A percentile compares a stretch with the other conserved stretches of the same genome.
Evolutionary conservation across 306 rosid species (phyloP).

Genomic region (Prosopis cineraria): DNA sequence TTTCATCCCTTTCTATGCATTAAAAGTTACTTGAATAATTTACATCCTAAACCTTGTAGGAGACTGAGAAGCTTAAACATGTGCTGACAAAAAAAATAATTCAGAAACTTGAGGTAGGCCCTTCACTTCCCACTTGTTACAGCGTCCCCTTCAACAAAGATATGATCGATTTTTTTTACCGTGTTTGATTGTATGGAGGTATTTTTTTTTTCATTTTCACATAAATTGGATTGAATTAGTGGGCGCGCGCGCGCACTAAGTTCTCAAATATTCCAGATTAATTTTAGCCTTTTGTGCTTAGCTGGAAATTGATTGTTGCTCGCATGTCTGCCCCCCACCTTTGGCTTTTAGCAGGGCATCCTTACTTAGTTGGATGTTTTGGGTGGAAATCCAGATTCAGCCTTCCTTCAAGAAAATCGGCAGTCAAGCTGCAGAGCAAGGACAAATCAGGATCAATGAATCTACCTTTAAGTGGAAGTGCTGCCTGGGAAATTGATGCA

Average conservation of each 20-base stretch:
- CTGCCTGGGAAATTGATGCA: constrained; percentile 49
- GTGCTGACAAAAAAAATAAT: constrained; percentile 56
- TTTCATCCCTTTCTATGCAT: constrained; percentile 3
- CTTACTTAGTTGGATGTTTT: constrained; percentile 23
- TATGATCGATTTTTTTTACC: neutral
- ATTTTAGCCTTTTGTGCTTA: neutral
- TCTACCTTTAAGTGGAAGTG: constrained; percentile 39
- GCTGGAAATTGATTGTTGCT: constrained; percentile 4
- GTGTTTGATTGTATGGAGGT: neutral
- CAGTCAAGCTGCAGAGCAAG: constrained; percentile 42
- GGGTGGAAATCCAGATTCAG: constrained; percentile 48
- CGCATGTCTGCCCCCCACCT: constrained; percentile 4
- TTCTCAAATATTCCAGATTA: neutral
- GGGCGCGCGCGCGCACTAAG: too few species aligned
- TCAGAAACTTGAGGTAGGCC: constrained; percentile 63
- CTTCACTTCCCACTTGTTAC: constrained; percentile 8
- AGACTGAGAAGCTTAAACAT: constrained; percentile 58
- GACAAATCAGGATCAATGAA: constrained; percentile 41
- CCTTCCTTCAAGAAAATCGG: constrained; percentile 42
- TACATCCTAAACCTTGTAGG: constrained; percentile 52
- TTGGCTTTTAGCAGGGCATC: constrained; percentile 5
- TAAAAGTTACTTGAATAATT: constrained; percentile 33
- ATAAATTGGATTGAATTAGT: neutral
- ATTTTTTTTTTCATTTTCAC: neutral
- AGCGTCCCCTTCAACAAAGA: neutral